These are phyloP conservation scores for Suillus hirtellus DNA, from an alignment of 768 basidiomycete species.

Conservation along the genomic window DNA sequence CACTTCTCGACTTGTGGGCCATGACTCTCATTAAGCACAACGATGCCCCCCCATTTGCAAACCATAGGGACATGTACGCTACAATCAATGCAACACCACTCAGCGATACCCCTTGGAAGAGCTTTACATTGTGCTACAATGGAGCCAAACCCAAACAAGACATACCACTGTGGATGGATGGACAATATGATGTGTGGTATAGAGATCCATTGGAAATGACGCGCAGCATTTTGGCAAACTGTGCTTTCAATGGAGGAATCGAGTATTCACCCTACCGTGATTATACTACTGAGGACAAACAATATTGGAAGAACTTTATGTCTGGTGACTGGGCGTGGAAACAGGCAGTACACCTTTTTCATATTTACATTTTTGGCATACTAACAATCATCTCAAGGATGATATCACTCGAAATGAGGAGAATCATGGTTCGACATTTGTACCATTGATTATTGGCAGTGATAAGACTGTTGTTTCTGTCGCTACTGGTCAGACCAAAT, in stretches of 20 bases:
- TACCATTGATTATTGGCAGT: conserved; percentile 14
- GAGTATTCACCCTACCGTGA: conserved; percentile 21
- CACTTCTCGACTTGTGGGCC: conserved; percentile 24
- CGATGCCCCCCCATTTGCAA: conserved; percentile 20
- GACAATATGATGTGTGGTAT: conserved; percentile 29
- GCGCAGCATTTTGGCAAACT: conserved; percentile 21
- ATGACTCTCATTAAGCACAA: conserved; percentile 4
- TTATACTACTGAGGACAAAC: conserved; percentile 3
- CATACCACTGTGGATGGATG: conserved; percentile 26
- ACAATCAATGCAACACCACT: conserved; percentile 28
- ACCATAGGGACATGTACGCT: conserved; percentile 22
- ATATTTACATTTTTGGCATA: neutral
- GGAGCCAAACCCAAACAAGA: conserved; percentile 16
- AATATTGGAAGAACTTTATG: conserved; percentile 15
- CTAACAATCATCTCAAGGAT: conserved; percentile 10
- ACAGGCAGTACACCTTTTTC: conserved; percentile 12
- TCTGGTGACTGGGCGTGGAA: conserved; percentile 18
- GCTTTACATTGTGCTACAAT: conserved; percentile 19
- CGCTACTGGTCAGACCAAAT: neutral
- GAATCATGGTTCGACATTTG: conserved; percentile 27
- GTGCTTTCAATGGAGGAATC: conserved; percentile 22
- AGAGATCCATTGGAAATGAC: conserved; percentile 20
- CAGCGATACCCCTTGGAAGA: conserved; percentile 31
- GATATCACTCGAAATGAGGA: conserved; percentile 14
- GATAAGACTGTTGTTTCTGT: conserved; percentile 8